phyloP scores from a whole-genome alignment of 2,329 filamentous ascomycete species.

The Fusarium sp. region DNA sequence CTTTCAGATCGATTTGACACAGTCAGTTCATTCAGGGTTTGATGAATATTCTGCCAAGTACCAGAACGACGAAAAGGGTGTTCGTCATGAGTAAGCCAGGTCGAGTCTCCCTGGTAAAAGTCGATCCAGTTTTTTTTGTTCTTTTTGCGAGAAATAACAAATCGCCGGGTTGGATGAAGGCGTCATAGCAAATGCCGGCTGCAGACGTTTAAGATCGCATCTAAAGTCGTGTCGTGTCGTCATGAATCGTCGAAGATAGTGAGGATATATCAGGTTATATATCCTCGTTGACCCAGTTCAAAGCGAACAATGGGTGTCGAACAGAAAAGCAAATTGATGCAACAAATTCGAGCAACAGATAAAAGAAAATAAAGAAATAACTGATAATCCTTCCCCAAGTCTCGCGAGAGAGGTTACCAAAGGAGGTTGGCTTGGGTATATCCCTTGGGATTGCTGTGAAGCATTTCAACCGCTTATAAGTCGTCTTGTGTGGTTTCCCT shows the following conservation, averaged over 20 bases:
- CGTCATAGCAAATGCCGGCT: slow-evolving; percentile 26
- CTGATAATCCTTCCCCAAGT: slow-evolving; percentile 26
- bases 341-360: background rate
- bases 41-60: background rate
- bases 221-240: slow-evolving; percentile 45
- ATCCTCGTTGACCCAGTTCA: slow-evolving; percentile 24
- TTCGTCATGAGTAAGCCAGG: background rate
- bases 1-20: slow-evolving; percentile 2
- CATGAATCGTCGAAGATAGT: slow-evolving; percentile 41
- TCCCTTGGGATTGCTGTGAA: slow-evolving; percentile 52
- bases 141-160: slow-evolving; percentile 9
- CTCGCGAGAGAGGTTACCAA: slow-evolving; percentile 45
- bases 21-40: background rate
- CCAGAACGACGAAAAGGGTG: background rate
- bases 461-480: slow-evolving; percentile 53
- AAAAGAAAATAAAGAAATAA: slow-evolving; percentile 4
- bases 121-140: slow-evolving; percentile 19
- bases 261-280: slow-evolving; percentile 16
- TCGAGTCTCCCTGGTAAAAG: background rate
- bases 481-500: slow-evolving; percentile 38
- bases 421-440: slow-evolving; percentile 45
- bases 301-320: slow-evolving; percentile 1
- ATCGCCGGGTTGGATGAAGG: background rate
- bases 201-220: slow-evolving; percentile 37
- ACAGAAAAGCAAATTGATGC: slow-evolving; percentile 4